These are phyloP conservation scores for Pascua sp. DNA, from an alignment of 1,284 basidiomycete species.

Conservation along the genomic window DNA sequence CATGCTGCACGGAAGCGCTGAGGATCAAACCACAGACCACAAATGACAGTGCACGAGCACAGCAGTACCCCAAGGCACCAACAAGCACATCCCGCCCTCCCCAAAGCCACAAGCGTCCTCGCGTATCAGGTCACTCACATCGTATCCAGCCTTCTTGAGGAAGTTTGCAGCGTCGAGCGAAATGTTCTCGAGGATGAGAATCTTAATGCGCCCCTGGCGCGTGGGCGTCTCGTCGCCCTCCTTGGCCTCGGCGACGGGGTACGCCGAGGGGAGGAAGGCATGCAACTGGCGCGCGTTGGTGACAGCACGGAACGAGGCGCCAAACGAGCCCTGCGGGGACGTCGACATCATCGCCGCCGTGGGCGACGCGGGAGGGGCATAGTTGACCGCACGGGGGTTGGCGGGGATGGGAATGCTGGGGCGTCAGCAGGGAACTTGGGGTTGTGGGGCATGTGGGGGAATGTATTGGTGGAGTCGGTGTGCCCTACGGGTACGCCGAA, in stretches of 20 bases:
- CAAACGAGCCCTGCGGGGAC: slow-evolving; percentile 23
- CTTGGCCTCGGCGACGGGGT: slow-evolving; percentile 31
- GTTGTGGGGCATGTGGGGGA: neutral
- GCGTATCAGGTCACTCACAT: slow-evolving; percentile 31
- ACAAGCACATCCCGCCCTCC: neutral
- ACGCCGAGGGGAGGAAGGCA: slow-evolving; percentile 46
- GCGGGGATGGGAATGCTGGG: slow-evolving; percentile 48
- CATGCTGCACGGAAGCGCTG: no score
- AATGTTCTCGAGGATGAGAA: slow-evolving; percentile 93
- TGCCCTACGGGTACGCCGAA: no score
- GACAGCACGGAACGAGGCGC: slow-evolving; percentile 12
- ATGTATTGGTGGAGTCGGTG: neutral
- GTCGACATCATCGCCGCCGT: slow-evolving; percentile 17
- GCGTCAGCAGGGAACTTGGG: neutral
- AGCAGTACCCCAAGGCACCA: no score
- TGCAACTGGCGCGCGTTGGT: slow-evolving; percentile 39
- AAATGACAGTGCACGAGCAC: no score
- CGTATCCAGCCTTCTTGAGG: slow-evolving; percentile 78
- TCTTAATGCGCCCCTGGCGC: slow-evolving; percentile 37
- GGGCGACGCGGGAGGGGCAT: slow-evolving; percentile 30
- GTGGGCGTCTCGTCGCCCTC: slow-evolving; percentile 24
- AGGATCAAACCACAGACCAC: no score
- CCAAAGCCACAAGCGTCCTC: neutral
- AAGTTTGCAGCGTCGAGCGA: slow-evolving; percentile 81
- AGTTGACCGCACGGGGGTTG: slow-evolving; percentile 45